Evolutionary conservation across 164 flowering plant species (phyloP), one percentile per base, ranked within the genome.

Genomic region (Stephania japonica): DNA sequence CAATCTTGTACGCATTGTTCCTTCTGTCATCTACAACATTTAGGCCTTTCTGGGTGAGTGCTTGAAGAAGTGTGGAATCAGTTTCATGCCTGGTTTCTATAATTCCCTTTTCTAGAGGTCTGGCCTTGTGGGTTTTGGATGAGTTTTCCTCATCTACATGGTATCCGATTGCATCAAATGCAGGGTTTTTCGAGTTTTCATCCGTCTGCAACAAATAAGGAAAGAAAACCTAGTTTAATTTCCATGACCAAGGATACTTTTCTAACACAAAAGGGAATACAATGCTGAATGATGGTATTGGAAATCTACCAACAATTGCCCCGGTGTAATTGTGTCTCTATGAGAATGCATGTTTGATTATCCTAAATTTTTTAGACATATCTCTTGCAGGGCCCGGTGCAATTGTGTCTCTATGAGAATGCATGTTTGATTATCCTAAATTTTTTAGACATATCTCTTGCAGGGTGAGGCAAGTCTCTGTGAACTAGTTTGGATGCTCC

Each of bases 141-240:
- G 27, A 63, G 12, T 27, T 63, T 64, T 82, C 81, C 24, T 64
- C 69, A 25, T 81, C 83, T 50, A 65, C 70, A 0, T 72, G 72
- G 70, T 89, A 89, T 5, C 83, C 86, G 16, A 89, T 83, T 62
- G 87, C 90, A 66, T 81, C 78, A 87, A 87, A 87, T 26, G 84
- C 71, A 21, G 86, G 85, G 73, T 86, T 90, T 44, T 81, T 70
- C 14, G 78, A 84, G 67, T 87, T 82, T 71, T 82, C 87, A 72
- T 77, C 80, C 12, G 72, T 75, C 94, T 90, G 83, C 61, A 81
- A 74, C 26, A n/a, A 66, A 19, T 7, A 43, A 11, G 42, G 18
- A 18, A 32, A 69, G 42, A 50, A 64, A 67, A 32, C 21, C 64
- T 24, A 59, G 21, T 19, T n/a, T 59, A n/a, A 56, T 16, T 56